Evolutionary conservation across 352 stramenopile genomes (phyloP).

Genomic region (Phytophthora citricola): DNA sequence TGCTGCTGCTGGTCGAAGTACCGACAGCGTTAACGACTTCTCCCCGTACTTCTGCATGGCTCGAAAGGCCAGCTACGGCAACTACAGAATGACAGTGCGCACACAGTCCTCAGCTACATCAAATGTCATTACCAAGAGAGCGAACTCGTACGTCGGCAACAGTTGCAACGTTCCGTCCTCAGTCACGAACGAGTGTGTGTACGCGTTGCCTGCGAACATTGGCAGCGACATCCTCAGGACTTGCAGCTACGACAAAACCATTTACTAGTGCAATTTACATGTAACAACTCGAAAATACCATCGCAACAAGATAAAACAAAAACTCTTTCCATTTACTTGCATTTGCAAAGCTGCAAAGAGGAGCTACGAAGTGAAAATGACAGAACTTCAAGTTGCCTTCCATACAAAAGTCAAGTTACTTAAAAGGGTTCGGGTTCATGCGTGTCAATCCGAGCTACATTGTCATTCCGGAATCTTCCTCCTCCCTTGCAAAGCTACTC

Average conservation of each 20-base stretch:
- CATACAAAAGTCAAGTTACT: too few relatives aligned
- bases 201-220: conserved; percentile 52
- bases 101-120: conserved; percentile 46
- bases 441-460: too few relatives aligned
- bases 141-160: conserved; percentile 74
- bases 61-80: conserved; percentile 65
- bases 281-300: too few relatives aligned
- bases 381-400: too few relatives aligned
- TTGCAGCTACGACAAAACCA: conserved; percentile 59
- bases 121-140: conserved; percentile 39
- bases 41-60: conserved; percentile 71
- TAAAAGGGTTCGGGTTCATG: too few relatives aligned
- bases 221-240: conserved; percentile 35
- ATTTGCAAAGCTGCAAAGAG: too few relatives aligned
- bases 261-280: conserved; percentile 28
- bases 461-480: conserved; percentile 21
- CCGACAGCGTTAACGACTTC: conserved; percentile 46
- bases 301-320: too few relatives aligned
- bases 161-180: conserved; percentile 49
- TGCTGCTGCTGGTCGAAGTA: conserved; percentile 44
- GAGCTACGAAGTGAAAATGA: too few relatives aligned
- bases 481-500: background rate
- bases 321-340: too few relatives aligned
- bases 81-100: conserved; percentile 72
- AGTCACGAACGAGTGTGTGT: conserved; percentile 50